Evolutionary conservation across 2,329 filamentous ascomycete genomes (phyloP).

Genomic region (Cytospora piceicola): DNA sequence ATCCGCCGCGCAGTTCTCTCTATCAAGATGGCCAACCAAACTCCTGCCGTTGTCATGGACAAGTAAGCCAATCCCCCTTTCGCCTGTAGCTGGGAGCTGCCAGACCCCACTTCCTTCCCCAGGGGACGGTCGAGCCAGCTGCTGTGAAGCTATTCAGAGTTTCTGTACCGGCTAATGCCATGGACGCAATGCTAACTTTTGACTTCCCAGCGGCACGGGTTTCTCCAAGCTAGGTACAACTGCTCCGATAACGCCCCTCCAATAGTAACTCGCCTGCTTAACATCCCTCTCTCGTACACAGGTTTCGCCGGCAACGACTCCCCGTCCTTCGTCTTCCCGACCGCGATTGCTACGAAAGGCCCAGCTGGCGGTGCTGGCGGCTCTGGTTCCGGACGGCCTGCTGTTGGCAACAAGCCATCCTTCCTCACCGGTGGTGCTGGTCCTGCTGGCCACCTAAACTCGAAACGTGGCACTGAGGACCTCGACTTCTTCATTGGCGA

Average conservation of each 20-base stretch:
- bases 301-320: conserved; percentile 99
- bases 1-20: conserved; percentile 34
- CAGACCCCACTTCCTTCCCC: conserved; percentile 32
- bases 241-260: conserved; percentile 6
- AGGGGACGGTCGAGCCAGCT: conserved; percentile 31
- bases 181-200: background rate
- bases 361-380: conserved; percentile 70
- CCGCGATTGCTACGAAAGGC: conserved; percentile 94
- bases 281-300: conserved; percentile 44
- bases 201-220: conserved; percentile 87
- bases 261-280: conserved; percentile 33
- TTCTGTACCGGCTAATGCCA: background rate
- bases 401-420: conserved; percentile 91
- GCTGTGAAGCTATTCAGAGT: conserved; percentile 29
- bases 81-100: conserved; percentile 32
- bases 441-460: conserved; percentile 77
- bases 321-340: conserved; percentile 98
- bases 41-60: conserved; percentile 99
- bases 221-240: conserved; percentile 95
- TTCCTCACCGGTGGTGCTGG: conserved; percentile 92
- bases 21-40: conserved; percentile 88
- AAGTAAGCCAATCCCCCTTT: conserved; percentile 72
- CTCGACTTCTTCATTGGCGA: conserved; percentile 99
- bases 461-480: conserved; percentile 95
- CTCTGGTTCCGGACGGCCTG: conserved; percentile 83